Evolutionary conservation across 148 eudicot genomes (phyloP).

Genomic region (Dysphania ambrosioides): DNA sequence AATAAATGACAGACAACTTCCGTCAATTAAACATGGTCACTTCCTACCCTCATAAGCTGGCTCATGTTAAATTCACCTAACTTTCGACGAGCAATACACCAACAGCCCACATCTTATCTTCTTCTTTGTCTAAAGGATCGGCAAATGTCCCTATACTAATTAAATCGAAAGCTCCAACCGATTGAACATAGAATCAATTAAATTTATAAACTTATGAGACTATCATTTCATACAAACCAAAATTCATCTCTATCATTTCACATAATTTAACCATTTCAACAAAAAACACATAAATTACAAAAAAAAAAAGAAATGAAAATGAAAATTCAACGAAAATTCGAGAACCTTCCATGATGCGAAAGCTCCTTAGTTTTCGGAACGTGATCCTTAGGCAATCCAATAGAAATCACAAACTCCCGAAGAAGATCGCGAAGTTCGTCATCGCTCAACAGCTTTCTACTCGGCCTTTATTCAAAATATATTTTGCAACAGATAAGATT

Average conservation of each 20-base stretch:
- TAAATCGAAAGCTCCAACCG: no score
- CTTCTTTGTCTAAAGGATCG: no score
- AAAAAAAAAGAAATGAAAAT: constrained; percentile 9
- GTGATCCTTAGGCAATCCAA: constrained; percentile 62
- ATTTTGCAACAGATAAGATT: background rate
- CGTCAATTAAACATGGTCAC: no score
- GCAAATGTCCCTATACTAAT: no score
- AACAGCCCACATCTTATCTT: no score
- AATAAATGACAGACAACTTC: no score
- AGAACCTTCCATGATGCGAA: constrained; percentile 73
- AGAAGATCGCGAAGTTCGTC: constrained; percentile 61
- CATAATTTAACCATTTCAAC: background rate
- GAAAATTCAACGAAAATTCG: no score
- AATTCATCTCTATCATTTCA: background rate
- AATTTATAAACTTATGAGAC: background rate
- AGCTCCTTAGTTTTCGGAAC: constrained; percentile 87
- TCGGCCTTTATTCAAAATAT: constrained; percentile 35
- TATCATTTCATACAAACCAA: background rate
- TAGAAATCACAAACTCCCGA: constrained; percentile 45
- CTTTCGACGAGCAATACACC: no score
- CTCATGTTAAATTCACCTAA: no score
- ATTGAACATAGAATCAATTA: background rate
- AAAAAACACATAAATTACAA: background rate
- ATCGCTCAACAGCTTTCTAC: constrained; percentile 59
- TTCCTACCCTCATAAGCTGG: no score